Evolutionary conservation across 306 rosid genomes (phyloP), one percentile per base, ranked within the genome.

Genomic region (Cercis canadensis): DNA sequence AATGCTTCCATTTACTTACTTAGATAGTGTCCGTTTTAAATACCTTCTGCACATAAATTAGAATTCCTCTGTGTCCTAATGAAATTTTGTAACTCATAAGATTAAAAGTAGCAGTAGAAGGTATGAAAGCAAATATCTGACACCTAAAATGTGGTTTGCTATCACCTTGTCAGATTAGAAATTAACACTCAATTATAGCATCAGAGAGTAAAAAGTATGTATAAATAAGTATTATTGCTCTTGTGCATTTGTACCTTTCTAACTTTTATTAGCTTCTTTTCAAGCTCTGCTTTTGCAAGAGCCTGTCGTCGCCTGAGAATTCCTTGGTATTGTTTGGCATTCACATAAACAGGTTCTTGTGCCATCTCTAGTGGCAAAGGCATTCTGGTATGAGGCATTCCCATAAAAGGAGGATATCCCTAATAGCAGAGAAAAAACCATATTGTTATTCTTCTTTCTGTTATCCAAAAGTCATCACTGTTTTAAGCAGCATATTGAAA

Each of bases 261-360:
- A 62, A 67, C 84, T 84, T 94, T 94, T 53, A 94, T 87, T 15
- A 94, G 84, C 89, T 90, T 90, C 88, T 34, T 90, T 79, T 89
- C 96, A 68, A 87, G 90, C 85, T 94, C 98, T 50, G 98, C 98
- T 74, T 94, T 94, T 36, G 98, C 97, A 40, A 96, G 97, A 62
- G 98, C 98, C 75, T 90, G 92, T 75, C 98, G 89, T 56, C 97
- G 88, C 92, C 95, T 81, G 44, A 94, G 83, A 83, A 94, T 94
- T 67, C 97, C 98, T 76, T 87, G 96, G 90, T 90, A 94, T 73
- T 94, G 98, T 70, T 90, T 94, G 54, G 98, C 98, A 72, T 94
- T 94, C 77, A 94, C 98, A 80, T 86, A 94, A 54, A 94, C 98
- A 76, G 98, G 98, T 65, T 94, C 98, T 70, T 94, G 98, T 44